Evolutionary conservation across 805 yeast genomes (phyloP), one percentile per base, ranked within the genome.

Genomic region (Metschnikowia peoriensis): DNA sequence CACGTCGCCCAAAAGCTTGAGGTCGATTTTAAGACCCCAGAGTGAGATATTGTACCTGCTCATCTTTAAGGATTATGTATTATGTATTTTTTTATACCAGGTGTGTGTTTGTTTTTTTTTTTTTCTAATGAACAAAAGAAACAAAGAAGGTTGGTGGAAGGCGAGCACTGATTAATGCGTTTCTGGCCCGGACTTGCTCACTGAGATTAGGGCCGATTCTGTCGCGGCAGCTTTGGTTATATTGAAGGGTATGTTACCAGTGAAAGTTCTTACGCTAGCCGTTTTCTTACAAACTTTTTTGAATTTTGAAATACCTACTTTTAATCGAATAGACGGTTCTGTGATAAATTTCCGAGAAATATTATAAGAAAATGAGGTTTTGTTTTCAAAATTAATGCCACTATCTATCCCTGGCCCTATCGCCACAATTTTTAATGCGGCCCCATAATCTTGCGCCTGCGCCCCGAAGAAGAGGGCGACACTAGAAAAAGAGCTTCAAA

Each of bases 1-100:
- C 16, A 60, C 43, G 55, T 75, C 78, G n/a, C 77, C 77, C 28
- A 75, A 44, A n/a, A 71, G 58, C 62, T 73, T 73, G 50, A 73
- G 59, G 60, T 73, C 75, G 17, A 73, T 43, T 51, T 72, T 72
- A 50, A 73, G 47, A 52, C 73, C 75, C 47, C 75, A 71, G 3
- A 72, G 57, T 43, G 73, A 77, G 17, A 71, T 47, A 48, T 68
- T 70, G 47, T 72, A 61, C 47, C 60, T 63, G 56, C 62, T 71
- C 73, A 73, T 71, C 4, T 39, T 38, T 28, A 6, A 12, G 14
- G 14, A 32, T 10, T 12, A 2, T 12, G 35, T 2, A 10, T n/a
- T n/a, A n/a, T n/a, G n/a, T n/a, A n/a, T 32, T 32, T 32, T 9
- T 32, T 9, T 32, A 10, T 32, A 6, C 2, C 3, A 12, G 35